These are phyloP conservation scores for Leptographium radiaticola DNA, from an alignment of 2,329 filamentous ascomycete species.

Conservation along the genomic window DNA sequence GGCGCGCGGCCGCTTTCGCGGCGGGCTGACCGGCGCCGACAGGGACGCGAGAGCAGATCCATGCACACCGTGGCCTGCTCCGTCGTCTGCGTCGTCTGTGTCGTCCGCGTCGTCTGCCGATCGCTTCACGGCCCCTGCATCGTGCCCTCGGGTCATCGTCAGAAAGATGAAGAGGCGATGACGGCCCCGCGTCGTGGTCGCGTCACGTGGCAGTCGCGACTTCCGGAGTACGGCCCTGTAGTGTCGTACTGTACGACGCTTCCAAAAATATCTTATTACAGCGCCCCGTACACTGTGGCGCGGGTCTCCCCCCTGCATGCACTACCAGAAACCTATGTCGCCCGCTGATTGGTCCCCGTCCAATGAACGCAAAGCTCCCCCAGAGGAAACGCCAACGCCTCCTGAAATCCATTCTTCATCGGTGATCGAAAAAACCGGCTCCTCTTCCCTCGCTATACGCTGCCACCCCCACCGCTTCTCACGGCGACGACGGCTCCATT, in stretches of 20 bases:
- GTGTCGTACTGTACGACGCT: not conserved
- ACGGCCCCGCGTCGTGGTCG: not conserved
- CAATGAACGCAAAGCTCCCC: not conserved
- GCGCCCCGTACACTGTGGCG: not conserved
- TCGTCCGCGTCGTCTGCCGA: not conserved
- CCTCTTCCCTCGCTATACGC: not conserved
- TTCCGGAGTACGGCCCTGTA: not conserved
- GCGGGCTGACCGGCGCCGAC: slow-evolving; percentile 31
- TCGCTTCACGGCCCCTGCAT: not conserved
- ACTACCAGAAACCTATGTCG: not conserved
- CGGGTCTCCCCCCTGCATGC: not conserved
- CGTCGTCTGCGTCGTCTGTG: not conserved
- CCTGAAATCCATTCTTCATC: slow-evolving; percentile 2
- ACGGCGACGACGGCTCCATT: not conserved
- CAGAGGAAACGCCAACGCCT: not conserved
- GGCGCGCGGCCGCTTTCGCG: slow-evolving; percentile 20
- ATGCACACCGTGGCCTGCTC: not conserved
- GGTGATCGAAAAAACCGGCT: not conserved
- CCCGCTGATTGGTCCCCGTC: not conserved
- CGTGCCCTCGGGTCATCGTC: not conserved
- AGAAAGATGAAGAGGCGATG: not conserved
- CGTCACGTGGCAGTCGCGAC: not conserved
- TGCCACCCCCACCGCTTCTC: not conserved
- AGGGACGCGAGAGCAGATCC: slow-evolving; percentile 3
- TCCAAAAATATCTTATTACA: not conserved